A percentile compares a stretch with the other conserved stretches of the same genome.
Conservation (phyloP, 108 stramenopile species). For the Cyclotella choctawhatcheeana region DNA sequence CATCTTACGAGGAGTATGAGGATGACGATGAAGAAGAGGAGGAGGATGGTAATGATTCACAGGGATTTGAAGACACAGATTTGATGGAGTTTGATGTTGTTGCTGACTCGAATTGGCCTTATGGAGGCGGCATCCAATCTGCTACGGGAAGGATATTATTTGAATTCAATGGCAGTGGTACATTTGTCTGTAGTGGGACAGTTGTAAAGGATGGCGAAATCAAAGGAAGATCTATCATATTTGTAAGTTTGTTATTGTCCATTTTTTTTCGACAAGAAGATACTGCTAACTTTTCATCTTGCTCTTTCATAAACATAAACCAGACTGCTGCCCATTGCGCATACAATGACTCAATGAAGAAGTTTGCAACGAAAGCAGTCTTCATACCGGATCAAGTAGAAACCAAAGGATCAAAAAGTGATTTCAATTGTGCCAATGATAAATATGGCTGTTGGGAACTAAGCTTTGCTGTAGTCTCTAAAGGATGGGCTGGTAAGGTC, state of each 20-base stretch:
- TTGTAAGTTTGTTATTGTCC: not conserved
- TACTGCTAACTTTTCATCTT: not conserved
- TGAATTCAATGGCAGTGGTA: conserved; percentile 29
- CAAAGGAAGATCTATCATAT: conserved; percentile 38
- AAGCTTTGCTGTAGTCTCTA: conserved; percentile 24
- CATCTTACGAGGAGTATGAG: not conserved
- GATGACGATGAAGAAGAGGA: not conserved
- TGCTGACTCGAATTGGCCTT: conserved; percentile 32
- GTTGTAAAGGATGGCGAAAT: conserved; percentile 28
- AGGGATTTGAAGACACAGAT: not conserved
- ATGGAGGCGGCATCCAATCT: conserved; percentile 29
- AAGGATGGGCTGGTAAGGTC: too few species aligned
- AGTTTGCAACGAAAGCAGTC: conserved; percentile 36
- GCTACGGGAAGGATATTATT: conserved; percentile 43
- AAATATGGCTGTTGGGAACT: conserved; percentile 31
- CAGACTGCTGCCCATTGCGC: conserved; percentile 53
- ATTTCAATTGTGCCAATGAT: conserved; percentile 26
- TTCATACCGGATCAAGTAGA: conserved; percentile 25
- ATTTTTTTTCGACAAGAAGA: not conserved
- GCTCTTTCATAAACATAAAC: too few species aligned
- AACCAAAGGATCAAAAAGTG: conserved; percentile 12
- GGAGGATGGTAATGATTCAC: not conserved
- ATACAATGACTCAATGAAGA: conserved; percentile 40
- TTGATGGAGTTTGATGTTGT: conserved; percentile 8
- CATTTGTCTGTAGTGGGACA: conserved; percentile 44